Evolutionary conservation across 169 alveolate species (phyloP).

Genomic region (Plasmodium gaboni): DNA sequence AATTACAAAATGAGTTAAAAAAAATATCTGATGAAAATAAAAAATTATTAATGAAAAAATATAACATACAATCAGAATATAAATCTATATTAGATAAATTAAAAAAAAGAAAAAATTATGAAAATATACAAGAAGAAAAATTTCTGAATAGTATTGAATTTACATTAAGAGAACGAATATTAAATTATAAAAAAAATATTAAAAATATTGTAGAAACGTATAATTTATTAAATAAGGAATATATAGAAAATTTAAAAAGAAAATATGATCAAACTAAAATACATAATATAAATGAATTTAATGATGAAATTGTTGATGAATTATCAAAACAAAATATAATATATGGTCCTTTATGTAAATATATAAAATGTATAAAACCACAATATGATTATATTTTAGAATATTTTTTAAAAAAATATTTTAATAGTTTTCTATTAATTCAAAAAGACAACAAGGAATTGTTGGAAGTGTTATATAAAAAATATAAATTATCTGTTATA

Average conservation of each 20-base stretch:
- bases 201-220: slow-evolving; percentile 47
- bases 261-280: slow-evolving; percentile 38
- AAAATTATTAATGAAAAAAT: slow-evolving; percentile 37
- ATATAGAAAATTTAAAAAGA: slow-evolving; percentile 10
- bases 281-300: slow-evolving; percentile 33
- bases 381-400: slow-evolving; percentile 78
- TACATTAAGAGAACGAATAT: slow-evolving; percentile 75
- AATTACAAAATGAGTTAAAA: slow-evolving; percentile 14
- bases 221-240: slow-evolving; percentile 10
- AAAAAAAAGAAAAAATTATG: slow-evolving; percentile 50
- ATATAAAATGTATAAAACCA: slow-evolving; percentile 76
- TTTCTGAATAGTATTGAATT: slow-evolving; percentile 65
- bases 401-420: slow-evolving; percentile 72
- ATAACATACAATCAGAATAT: slow-evolving; percentile 35
- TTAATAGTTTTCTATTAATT: slow-evolving; percentile 69
- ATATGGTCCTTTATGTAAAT: slow-evolving; percentile 73
- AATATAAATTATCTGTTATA: slow-evolving; percentile 76
- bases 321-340: slow-evolving; percentile 35
- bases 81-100: slow-evolving; percentile 23
- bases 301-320: slow-evolving; percentile 27
- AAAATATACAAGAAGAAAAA: slow-evolving; percentile 79
- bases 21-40: slow-evolving; percentile 19
- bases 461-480: slow-evolving; percentile 27
- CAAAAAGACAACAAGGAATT: slow-evolving; percentile 23
- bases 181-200: slow-evolving; percentile 71